phyloP scores from a whole-genome alignment of 1,284 basidiomycete genomes.

The Rhodofomes roseus region DNA sequence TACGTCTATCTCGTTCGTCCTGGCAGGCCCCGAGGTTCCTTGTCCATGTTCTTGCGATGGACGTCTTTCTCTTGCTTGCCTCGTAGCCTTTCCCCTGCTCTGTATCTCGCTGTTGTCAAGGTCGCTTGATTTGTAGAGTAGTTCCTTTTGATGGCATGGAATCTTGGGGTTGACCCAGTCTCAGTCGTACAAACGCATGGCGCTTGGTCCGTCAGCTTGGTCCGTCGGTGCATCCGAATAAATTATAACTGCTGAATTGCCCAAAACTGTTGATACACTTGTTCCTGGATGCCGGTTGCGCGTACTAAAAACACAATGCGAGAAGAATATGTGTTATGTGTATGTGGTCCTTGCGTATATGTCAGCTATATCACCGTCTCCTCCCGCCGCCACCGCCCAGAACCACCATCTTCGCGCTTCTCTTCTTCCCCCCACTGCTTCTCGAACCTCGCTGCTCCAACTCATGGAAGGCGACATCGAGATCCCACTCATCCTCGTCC shows the following conservation, averaged over 20 bases:
- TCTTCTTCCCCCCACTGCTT: slow-evolving; percentile 56
- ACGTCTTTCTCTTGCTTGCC: neutral
- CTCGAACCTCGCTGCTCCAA: slow-evolving; percentile 54
- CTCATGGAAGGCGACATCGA: slow-evolving; percentile 80
- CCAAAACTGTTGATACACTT: slow-evolving; percentile 21
- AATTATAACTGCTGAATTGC: slow-evolving; percentile 8
- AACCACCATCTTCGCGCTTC: slow-evolving; percentile 63
- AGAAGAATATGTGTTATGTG: neutral
- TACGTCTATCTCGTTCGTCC: slow-evolving; percentile 4
- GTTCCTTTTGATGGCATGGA: neutral
- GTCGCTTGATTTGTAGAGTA: slow-evolving; percentile 1
- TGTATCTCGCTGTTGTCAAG: slow-evolving; percentile 5
- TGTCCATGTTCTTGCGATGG: neutral
- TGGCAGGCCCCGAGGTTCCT: slow-evolving; percentile 1
- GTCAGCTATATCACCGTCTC: slow-evolving; percentile 4
- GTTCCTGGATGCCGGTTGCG: neutral
- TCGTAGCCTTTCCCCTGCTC: neutral
- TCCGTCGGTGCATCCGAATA: neutral
- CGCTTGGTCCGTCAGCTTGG: too few species aligned
- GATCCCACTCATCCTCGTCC: slow-evolving; percentile 69
- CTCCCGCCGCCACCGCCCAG: slow-evolving; percentile 45
- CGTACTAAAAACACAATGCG: slow-evolving; percentile 3
- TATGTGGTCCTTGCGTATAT: neutral
- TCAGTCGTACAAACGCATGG: neutral
- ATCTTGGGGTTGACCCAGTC: neutral